Conservation (phyloP, 1,139 yeast species). For the Taphrina confusa region DNA sequence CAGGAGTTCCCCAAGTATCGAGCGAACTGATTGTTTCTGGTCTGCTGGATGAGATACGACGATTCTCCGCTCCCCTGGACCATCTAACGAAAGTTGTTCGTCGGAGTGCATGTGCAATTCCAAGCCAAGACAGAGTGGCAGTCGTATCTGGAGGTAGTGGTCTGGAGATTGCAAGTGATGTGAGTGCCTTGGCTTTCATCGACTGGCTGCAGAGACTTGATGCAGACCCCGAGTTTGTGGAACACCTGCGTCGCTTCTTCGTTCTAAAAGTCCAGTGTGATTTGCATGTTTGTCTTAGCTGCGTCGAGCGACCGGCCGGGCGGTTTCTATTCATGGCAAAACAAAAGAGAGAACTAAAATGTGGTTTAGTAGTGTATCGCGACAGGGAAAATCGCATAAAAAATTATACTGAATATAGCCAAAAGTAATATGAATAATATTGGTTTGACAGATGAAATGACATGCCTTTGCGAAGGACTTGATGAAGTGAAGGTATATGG, state of each 20-base stretch:
- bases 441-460: too few species aligned
- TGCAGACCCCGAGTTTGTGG: too few species aligned
- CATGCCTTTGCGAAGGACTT: too few species aligned
- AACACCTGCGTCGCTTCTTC: too few species aligned
- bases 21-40: constrained; percentile 11
- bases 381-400: background rate
- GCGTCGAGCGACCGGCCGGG: too few species aligned
- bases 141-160: background rate
- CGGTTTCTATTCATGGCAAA: background rate
- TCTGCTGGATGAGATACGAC: background rate
- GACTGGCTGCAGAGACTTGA: too few species aligned
- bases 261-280: too few species aligned
- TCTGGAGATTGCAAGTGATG: background rate
- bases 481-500: too few species aligned
- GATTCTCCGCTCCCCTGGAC: constrained; percentile 1
- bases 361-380: background rate
- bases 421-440: too few species aligned
- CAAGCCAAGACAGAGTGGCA: background rate
- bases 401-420: constrained; percentile 3
- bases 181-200: too few species aligned
- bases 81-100: background rate
- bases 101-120: constrained; percentile 8
- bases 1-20: constrained; percentile 1
- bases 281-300: too few species aligned
- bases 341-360: background rate